phyloP scores from a whole-genome alignment of 2,329 filamentous ascomycete species.

The Taxawa tesnikishii region DNA sequence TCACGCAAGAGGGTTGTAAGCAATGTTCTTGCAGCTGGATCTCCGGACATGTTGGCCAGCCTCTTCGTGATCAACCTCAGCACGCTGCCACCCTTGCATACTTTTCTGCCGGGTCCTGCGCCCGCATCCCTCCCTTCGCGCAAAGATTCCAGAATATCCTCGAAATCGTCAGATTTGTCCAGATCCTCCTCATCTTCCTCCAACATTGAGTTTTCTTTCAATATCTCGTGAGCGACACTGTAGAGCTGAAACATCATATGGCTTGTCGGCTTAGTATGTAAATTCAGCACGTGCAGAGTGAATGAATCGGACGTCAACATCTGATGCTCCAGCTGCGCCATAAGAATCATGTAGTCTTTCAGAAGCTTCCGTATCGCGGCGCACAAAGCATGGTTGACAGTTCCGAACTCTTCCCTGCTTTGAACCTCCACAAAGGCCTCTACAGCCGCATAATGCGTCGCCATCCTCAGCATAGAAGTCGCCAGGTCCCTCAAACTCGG shows the following conservation, averaged over 20 bases:
- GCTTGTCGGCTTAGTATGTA: slow-evolving; percentile 79
- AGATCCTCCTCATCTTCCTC: slow-evolving; percentile 57
- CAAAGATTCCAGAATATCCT: slow-evolving; percentile 84
- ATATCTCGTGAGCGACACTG: slow-evolving; percentile 70
- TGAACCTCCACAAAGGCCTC: slow-evolving; percentile 92
- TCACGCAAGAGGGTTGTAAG: slow-evolving; percentile 75
- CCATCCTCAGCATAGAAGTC: slow-evolving; percentile 81
- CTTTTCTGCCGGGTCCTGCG: slow-evolving; percentile 75
- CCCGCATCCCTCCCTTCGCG: slow-evolving; percentile 77
- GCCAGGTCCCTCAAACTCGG: slow-evolving; percentile 83
- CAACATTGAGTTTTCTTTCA: slow-evolving; percentile 77
- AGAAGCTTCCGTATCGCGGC: slow-evolving; percentile 85
- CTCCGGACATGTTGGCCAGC: slow-evolving; percentile 81
- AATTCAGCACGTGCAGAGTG: slow-evolving; percentile 82
- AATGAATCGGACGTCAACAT: slow-evolving; percentile 80
- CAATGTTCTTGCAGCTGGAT: slow-evolving; percentile 73
- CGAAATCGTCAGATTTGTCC: slow-evolving; percentile 64
- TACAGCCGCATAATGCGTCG: slow-evolving; percentile 81
- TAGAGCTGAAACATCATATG: slow-evolving; percentile 90
- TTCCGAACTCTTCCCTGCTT: slow-evolving; percentile 82
- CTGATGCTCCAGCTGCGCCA: slow-evolving; percentile 88
- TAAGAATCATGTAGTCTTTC: slow-evolving; percentile 85
- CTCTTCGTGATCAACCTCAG: slow-evolving; percentile 75
- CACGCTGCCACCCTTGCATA: slow-evolving; percentile 96
- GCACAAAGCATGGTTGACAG: slow-evolving; percentile 90